These are phyloP conservation scores for Lyophyllum atratum DNA, from an alignment of 768 basidiomycete genomes.

Conservation along the genomic window DNA sequence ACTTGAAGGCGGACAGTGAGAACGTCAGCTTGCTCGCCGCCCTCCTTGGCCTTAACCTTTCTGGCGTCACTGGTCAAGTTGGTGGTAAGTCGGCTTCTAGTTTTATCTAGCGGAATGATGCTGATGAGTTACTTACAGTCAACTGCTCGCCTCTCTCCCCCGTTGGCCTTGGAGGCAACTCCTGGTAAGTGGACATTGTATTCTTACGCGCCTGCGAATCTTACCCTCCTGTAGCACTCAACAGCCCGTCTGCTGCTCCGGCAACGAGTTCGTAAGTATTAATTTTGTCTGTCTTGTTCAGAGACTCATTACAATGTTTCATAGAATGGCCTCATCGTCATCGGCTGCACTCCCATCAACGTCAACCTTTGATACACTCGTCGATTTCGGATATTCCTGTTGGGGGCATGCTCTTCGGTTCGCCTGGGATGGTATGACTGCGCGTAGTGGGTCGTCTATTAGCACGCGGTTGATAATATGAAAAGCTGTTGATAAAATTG, in stretches of 20 bases:
- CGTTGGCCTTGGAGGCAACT: conserved; percentile 13
- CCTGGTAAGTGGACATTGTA: conserved; percentile 9
- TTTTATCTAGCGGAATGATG: not conserved
- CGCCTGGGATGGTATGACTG: not conserved
- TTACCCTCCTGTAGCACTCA: not conserved
- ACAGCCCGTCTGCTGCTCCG: conserved; percentile 21
- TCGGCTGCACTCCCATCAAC: conserved; percentile 12
- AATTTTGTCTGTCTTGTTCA: not conserved
- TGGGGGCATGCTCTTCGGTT: not conserved
- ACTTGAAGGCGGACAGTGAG: not conserved
- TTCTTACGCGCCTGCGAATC: not conserved
- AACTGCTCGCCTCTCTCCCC: conserved; percentile 10
- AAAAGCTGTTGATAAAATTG: too few species aligned
- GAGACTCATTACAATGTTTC: not conserved
- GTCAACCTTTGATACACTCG: not conserved
- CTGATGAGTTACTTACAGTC: conserved; percentile 6
- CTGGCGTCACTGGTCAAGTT: not conserved
- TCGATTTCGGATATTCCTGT: not conserved
- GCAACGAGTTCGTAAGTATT: conserved; percentile 18
- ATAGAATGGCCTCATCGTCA: conserved; percentile 8
- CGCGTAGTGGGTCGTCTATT: too few species aligned
- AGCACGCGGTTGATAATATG: too few species aligned
- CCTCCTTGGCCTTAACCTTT: not conserved
- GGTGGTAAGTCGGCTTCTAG: not conserved
- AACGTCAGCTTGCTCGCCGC: not conserved